A percentile compares a stretch with the other conserved stretches of the same genome.
Conservation (phyloP, 306 rosid species). For the Herpetospermum pedunculosum region DNA sequence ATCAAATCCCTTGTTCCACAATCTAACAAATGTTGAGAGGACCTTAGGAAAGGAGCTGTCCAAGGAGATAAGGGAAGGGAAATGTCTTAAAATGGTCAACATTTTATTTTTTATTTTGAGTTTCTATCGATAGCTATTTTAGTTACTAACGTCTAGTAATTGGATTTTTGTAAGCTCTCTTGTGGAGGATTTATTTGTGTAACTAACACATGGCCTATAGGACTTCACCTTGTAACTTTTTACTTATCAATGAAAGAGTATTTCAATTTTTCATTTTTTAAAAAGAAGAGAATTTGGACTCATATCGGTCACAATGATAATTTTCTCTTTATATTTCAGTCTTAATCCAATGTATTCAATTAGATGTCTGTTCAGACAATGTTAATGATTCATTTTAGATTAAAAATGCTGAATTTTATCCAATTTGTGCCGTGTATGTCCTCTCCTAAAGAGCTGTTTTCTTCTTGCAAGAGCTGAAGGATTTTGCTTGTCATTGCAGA, state of each 20-base stretch:
- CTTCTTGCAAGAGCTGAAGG: conserved; percentile 3
- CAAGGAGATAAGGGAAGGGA: too few relatives aligned
- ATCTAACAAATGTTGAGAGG: too few relatives aligned
- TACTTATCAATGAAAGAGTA: background rate
- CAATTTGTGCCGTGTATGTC: background rate
- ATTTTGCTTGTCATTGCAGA: conserved; percentile 35
- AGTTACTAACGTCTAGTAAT: background rate
- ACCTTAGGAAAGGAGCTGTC: too few relatives aligned
- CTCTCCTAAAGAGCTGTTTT: background rate
- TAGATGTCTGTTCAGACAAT: background rate
- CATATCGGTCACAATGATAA: background rate
- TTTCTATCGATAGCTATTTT: background rate
- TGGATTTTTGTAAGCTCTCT: background rate
- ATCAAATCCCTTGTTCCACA: too few relatives aligned
- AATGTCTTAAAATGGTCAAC: too few relatives aligned
- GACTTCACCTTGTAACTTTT: background rate
- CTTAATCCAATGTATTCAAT: background rate
- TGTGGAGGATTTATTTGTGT: background rate
- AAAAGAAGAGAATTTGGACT: background rate
- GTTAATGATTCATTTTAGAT: background rate
- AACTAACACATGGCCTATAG: background rate
- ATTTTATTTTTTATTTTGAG: too few relatives aligned
- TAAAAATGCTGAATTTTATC: background rate
- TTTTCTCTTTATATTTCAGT: background rate
- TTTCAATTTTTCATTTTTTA: background rate